Evolutionary conservation across 257 asterid species (phyloP), one percentile per base, ranked within the genome.

Genomic region (Lantana camara): DNA sequence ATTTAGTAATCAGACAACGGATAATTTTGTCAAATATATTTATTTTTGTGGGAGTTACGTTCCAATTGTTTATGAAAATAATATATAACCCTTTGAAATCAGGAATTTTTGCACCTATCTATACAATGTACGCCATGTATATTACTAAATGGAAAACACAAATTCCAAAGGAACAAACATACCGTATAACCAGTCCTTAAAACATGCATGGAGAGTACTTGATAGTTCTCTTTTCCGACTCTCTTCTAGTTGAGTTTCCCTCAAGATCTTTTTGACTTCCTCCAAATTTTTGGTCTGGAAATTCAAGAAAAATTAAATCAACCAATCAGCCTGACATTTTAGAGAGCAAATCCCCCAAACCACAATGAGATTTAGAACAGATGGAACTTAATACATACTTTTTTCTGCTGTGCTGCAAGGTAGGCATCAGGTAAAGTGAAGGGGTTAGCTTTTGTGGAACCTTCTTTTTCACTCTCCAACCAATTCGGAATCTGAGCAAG

Each of bases 161-260:
- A 46, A 21, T 46, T 42, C 44, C 0, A 4, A 42, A 13, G 48
- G 6, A 69, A 1, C 9, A 61, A 57, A 29, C 59, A 67, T 92
- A 92, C 98, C 97, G 63, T 89, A 92, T 69, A 92, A 73, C 98
- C 98, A 92, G 69, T 92, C 98, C 73, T 89, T 92, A 71, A 89
- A 92, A 74, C 87, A 90, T 8, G 80, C 76, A 70, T 92, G 98
- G 32, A 92, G 91, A 50, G 95, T 93, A 73, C 71, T 84, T 19
- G 97, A 80, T 60, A 92, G 60, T 77, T 92, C 97, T 65, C 91
- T 86, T 77, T 89, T 92, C 79, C 91, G 77, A 79, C 72, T 87
- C 51, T 87, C 98, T 48, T 92, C 98, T 55, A 92, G 97, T 74
- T 81, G 83, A 70, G 88, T 76, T 60, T 87, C 98, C 84, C 79